Conservation (phyloP, 2,329 filamentous ascomycete species). For the Monosporascus cannonballus region DNA sequence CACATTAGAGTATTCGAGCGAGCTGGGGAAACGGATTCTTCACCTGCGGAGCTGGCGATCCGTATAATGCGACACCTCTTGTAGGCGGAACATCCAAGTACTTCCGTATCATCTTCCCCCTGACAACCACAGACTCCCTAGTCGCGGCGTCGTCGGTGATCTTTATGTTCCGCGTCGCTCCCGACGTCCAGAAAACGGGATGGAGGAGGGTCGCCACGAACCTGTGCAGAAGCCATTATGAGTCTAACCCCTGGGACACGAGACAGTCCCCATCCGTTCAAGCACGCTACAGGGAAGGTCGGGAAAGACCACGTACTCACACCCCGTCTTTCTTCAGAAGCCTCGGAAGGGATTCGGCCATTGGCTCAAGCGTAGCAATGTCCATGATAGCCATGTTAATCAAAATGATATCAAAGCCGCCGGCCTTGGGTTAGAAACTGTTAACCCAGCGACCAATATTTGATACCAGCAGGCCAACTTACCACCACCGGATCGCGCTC, state of each 20-base stretch:
- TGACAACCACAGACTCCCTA: slow-evolving; percentile 28
- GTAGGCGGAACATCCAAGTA: slow-evolving; percentile 37
- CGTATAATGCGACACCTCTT: slow-evolving; percentile 29
- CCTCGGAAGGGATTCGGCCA: slow-evolving; percentile 33
- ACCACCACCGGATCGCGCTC: not conserved
- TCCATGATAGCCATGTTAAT: slow-evolving; percentile 48
- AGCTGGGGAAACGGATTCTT: slow-evolving; percentile 1
- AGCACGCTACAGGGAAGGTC: no score
- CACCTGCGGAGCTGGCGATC: slow-evolving; percentile 30
- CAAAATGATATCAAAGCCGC: slow-evolving; percentile 35
- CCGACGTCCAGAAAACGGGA: slow-evolving; percentile 42
- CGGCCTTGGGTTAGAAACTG: slow-evolving; percentile 13
- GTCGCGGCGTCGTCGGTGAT: slow-evolving; percentile 30
- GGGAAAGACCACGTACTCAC: slow-evolving; percentile 24
- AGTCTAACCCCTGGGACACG: not conserved
- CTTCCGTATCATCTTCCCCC: slow-evolving; percentile 31
- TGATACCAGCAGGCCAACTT: not conserved
- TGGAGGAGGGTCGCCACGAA: slow-evolving; percentile 43
- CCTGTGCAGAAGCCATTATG: slow-evolving; percentile 15
- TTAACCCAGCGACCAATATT: not conserved
- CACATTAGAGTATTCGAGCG: not conserved
- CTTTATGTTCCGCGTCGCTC: slow-evolving; percentile 32
- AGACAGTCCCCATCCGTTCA: no score
- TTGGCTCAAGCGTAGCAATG: slow-evolving; percentile 33
- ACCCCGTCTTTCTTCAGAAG: slow-evolving; percentile 35